These are phyloP conservation scores for Sphenostylis stenocarpa DNA, from an alignment of 306 rosid genomes.

Conservation along the genomic window DNA sequence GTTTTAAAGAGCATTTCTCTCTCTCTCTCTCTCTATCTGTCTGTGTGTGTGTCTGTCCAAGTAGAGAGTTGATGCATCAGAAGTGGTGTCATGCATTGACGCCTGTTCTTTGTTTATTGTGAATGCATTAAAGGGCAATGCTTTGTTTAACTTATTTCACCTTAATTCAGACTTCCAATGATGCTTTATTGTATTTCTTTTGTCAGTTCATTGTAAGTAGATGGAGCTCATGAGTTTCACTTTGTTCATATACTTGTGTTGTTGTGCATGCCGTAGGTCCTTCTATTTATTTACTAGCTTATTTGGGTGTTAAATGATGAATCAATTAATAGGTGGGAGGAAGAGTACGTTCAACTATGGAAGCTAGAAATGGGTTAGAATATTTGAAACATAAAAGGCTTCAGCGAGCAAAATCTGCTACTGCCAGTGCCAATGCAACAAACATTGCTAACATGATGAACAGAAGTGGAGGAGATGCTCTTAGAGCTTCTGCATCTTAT, in stretches of 20 bases:
- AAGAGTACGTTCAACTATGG: constrained; percentile 56
- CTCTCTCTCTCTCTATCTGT: background rate
- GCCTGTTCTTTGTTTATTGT: background rate
- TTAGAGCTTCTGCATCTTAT: constrained; percentile 52
- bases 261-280: background rate
- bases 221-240: background rate
- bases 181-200: background rate
- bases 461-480: constrained; percentile 76
- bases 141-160: background rate
- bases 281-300: background rate
- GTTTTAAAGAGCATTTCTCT: background rate
- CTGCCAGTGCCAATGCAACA: constrained; percentile 28
- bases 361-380: constrained; percentile 56
- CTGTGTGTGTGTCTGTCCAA: background rate
- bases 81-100: background rate
- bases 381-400: constrained; percentile 57
- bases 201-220: background rate
- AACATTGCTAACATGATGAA: constrained; percentile 43
- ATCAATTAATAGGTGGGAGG: constrained; percentile 60
- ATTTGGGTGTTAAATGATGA: constrained; percentile 14
- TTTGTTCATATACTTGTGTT: background rate
- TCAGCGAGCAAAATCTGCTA: constrained; percentile 43
- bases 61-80: background rate
- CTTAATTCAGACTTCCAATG: background rate
- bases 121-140: background rate